These are phyloP conservation scores for Leishmania arabica DNA, from an alignment of 208 protist genomes.

Conservation along the genomic window DNA sequence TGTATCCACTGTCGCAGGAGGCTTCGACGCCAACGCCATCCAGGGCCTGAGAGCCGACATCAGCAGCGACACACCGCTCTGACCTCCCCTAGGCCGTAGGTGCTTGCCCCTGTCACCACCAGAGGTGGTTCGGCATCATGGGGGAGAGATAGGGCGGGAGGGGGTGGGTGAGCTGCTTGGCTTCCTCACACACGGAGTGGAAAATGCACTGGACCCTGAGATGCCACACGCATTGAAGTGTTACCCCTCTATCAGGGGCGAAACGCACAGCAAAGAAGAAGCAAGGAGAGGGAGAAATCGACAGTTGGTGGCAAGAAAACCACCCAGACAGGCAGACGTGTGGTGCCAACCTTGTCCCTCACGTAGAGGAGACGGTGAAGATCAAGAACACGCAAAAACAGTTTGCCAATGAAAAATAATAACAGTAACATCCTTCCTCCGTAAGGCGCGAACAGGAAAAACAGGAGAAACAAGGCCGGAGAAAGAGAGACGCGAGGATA, in stretches of 20 bases:
- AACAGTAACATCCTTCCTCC: too few species aligned
- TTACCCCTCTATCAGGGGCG: background rate
- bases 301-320: background rate
- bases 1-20: background rate
- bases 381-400: background rate
- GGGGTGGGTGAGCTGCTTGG: background rate
- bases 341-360: background rate
- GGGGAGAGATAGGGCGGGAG: too few species aligned
- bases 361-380: background rate
- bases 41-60: background rate
- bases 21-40: background rate
- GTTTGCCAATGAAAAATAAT: background rate
- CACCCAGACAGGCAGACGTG: background rate
- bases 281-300: background rate
- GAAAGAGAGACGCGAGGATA: background rate
- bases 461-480: too few species aligned
- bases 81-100: background rate
- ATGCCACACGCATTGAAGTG: background rate
- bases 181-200: background rate
- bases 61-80: background rate
- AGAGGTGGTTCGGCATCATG: background rate
- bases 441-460: background rate
- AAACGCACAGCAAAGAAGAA: background rate
- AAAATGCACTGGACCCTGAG: background rate
- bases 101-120: background rate